These are phyloP conservation scores for Eimeria acervulina DNA, from an alignment of 169 alveolate genomes.

Conservation along the genomic window DNA sequence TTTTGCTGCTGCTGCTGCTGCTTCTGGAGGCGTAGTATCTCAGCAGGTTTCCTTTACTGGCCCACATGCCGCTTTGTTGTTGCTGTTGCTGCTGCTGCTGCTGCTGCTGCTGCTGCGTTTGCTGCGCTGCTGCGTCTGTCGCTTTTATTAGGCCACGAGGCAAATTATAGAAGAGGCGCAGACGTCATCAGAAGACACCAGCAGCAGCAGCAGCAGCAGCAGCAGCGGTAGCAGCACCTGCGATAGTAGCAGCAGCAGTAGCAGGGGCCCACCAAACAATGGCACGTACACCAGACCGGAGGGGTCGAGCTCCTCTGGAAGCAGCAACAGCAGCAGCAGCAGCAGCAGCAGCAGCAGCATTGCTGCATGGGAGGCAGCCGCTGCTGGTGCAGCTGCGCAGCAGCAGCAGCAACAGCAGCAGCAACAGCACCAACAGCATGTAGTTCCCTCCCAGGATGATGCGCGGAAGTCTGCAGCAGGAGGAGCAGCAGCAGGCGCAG, in stretches of 20 bases:
- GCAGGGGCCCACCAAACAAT: background rate
- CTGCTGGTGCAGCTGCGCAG: background rate
- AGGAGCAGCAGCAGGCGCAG: background rate
- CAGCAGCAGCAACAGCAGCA: slow-evolving; percentile 11
- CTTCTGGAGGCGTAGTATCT: background rate
- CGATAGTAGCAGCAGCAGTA: slow-evolving; percentile 35
- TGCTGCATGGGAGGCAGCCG: background rate
- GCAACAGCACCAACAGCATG: background rate
- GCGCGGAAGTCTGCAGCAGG: background rate
- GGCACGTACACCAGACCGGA: background rate
- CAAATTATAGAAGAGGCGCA: background rate
- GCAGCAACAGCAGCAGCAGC: slow-evolving; percentile 31
- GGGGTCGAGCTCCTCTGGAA: background rate
- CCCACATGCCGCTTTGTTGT: background rate
- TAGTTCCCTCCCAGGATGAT: background rate
- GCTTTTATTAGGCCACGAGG: slow-evolving; percentile 9
- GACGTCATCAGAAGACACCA: background rate
- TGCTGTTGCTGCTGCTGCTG: slow-evolving; percentile 5
- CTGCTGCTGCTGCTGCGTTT: slow-evolving; percentile 22
- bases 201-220: background rate
- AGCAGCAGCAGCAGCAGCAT: slow-evolving; percentile 1
- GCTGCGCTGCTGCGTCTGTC: background rate
- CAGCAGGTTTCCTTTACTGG: background rate
- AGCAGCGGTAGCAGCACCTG: slow-evolving; percentile 42
- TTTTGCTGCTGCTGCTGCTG: too few species aligned